A percentile compares a stretch with the other conserved stretches of the same genome.
These are phyloP conservation scores for Neurospora terricola DNA, from an alignment of 495 filamentous ascomycete species.

Conservation along the genomic window DNA sequence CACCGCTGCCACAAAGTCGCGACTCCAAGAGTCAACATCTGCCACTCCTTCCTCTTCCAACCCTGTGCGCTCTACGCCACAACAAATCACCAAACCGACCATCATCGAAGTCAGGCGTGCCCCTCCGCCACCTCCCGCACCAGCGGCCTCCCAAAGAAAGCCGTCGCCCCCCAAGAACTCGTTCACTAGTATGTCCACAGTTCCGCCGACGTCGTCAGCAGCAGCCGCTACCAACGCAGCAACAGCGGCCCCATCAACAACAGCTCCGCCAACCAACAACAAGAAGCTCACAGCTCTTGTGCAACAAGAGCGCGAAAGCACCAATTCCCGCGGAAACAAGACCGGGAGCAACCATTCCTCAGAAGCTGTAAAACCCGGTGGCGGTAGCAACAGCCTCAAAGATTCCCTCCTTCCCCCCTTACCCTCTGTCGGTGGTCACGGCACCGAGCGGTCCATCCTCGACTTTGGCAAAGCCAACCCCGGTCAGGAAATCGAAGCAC, in stretches of 20 bases:
- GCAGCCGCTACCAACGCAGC: slow-evolving; percentile 4
- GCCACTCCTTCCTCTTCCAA: slow-evolving; percentile 23
- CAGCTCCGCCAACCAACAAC: slow-evolving; percentile 11
- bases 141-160: slow-evolving; percentile 10
- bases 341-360: slow-evolving; percentile 29
- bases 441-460: slow-evolving; percentile 36
- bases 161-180: neutral
- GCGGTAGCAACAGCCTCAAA: slow-evolving; percentile 23
- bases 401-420: slow-evolving; percentile 27
- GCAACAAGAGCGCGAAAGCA: slow-evolving; percentile 24
- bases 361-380: slow-evolving; percentile 20
- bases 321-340: slow-evolving; percentile 22
- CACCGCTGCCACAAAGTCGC: slow-evolving; percentile 11
- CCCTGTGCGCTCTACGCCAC: slow-evolving; percentile 14
- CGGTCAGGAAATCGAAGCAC: slow-evolving; percentile 44
- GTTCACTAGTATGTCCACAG: neutral
- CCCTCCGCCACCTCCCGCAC: slow-evolving; percentile 18
- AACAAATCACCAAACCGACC: slow-evolving; percentile 25
- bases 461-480: slow-evolving; percentile 40
- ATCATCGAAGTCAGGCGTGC: slow-evolving; percentile 26
- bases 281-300: slow-evolving; percentile 25
- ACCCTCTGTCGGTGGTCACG: slow-evolving; percentile 11
- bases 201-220: slow-evolving; percentile 6
- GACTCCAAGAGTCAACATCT: slow-evolving; percentile 20
- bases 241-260: neutral